Evolutionary conservation across 2,329 filamentous ascomycete genomes (phyloP).

Genomic region (Leptographium radiaticola): DNA sequence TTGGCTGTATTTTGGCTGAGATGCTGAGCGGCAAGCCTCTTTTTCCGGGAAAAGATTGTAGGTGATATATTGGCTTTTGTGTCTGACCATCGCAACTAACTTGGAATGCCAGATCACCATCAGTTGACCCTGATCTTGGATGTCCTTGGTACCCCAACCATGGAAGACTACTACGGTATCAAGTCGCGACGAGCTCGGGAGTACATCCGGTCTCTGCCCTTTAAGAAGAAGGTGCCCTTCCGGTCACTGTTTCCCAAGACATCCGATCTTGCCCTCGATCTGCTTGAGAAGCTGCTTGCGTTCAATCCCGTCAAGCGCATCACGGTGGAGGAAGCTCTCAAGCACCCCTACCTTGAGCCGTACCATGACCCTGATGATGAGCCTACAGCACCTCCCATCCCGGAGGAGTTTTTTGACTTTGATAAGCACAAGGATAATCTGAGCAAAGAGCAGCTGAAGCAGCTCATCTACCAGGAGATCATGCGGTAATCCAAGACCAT

Average conservation of each 20-base stretch:
- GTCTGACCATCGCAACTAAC: not conserved
- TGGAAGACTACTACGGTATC: slow-evolving; percentile 99
- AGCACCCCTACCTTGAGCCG: slow-evolving; percentile 95
- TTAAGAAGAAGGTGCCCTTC: slow-evolving; percentile 99
- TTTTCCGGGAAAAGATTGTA: slow-evolving; percentile 97
- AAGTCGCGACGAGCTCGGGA: slow-evolving; percentile 94
- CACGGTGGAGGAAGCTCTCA: slow-evolving; percentile 90
- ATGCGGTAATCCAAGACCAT: slow-evolving; percentile 32
- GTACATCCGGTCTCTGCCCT: slow-evolving; percentile 94
- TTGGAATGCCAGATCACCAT: slow-evolving; percentile 61
- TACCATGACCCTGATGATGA: slow-evolving; percentile 99
- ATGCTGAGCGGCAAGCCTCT: slow-evolving; percentile 98
- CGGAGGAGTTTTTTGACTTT: slow-evolving; percentile 98
- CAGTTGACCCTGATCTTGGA: slow-evolving; percentile 95
- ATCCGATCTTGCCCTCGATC: slow-evolving; percentile 88
- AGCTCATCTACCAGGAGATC: slow-evolving; percentile 96
- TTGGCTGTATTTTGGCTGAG: slow-evolving; percentile 94
- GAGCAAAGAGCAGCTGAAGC: slow-evolving; percentile 96
- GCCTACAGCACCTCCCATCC: slow-evolving; percentile 90
- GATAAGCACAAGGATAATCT: slow-evolving; percentile 99
- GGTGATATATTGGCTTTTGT: slow-evolving; percentile 22
- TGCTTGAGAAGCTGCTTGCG: slow-evolving; percentile 87
- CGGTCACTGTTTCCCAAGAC: slow-evolving; percentile 96
- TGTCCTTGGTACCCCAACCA: slow-evolving; percentile 92
- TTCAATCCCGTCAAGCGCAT: slow-evolving; percentile 99